A percentile compares a stretch with the other conserved stretches of the same genome.
These are phyloP conservation scores for Stygiomarasmius scandens DNA, from an alignment of 1,284 basidiomycete genomes.

Conservation along the genomic window DNA sequence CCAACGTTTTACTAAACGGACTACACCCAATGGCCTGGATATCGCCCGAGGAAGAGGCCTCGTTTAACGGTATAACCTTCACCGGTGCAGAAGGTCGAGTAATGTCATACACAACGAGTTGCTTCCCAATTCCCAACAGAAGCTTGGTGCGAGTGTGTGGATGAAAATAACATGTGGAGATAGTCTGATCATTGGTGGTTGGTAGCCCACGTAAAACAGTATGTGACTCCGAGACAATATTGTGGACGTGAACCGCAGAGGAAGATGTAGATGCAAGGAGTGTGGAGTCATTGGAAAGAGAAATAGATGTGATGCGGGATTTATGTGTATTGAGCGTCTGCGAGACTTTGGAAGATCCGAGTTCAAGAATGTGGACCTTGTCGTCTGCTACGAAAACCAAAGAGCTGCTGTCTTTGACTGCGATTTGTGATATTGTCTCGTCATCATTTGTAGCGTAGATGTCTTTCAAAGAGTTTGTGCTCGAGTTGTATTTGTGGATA, in stretches of 20 bases:
- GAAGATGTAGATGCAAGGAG: slow-evolving; percentile 59
- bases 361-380: slow-evolving; percentile 66
- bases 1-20: slow-evolving; percentile 72
- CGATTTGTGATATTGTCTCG: slow-evolving; percentile 41
- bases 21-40: slow-evolving; percentile 61
- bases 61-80: slow-evolving; percentile 53
- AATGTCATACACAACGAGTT: slow-evolving; percentile 64
- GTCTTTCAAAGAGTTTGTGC: slow-evolving; percentile 44
- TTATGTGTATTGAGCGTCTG: slow-evolving; percentile 69
- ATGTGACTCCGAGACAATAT: slow-evolving; percentile 49
- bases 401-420: slow-evolving; percentile 47
- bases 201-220: slow-evolving; percentile 56
- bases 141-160: slow-evolving; percentile 58
- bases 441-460: slow-evolving; percentile 34
- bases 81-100: slow-evolving; percentile 56
- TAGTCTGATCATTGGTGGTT: slow-evolving; percentile 27
- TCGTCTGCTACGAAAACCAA: slow-evolving; percentile 54
- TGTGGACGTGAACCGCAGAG: slow-evolving; percentile 57
- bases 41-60: slow-evolving; percentile 46
- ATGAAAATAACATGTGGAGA: slow-evolving; percentile 60
- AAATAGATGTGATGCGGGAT: slow-evolving; percentile 47
- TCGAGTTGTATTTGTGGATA: slow-evolving; percentile 56
- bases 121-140: slow-evolving; percentile 54
- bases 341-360: slow-evolving; percentile 48
- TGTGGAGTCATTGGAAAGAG: slow-evolving; percentile 59